phyloP scores from a whole-genome alignment of 768 basidiomycete genomes.

The Amanita pseudoporphyria region DNA sequence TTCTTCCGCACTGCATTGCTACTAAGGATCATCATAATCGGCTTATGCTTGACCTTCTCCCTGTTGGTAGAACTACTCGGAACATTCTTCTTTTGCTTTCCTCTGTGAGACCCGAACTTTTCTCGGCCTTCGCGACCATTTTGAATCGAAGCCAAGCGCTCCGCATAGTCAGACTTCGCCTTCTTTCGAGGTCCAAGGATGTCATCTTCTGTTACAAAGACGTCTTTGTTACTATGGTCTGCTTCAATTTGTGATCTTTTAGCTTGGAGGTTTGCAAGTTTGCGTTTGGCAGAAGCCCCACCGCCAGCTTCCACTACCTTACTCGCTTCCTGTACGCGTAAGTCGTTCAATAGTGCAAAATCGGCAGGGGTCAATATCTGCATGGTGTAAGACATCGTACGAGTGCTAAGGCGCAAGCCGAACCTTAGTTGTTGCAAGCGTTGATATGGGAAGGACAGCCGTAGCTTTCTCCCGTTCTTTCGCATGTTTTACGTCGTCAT shows the following conservation, averaged over 20 bases:
- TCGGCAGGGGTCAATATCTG: slow-evolving; percentile 97
- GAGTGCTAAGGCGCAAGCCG: slow-evolving; percentile 5
- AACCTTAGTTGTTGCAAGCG: slow-evolving; percentile 77
- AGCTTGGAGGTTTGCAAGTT: slow-evolving; percentile 74
- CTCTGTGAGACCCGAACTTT: slow-evolving; percentile 83
- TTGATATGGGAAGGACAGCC: slow-evolving; percentile 32
- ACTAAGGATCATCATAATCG: slow-evolving; percentile 87
- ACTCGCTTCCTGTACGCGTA: slow-evolving; percentile 70
- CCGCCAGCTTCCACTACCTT: slow-evolving; percentile 61
- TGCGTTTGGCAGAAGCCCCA: slow-evolving; percentile 57
- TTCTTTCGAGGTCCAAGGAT: slow-evolving; percentile 94
- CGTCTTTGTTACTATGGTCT: slow-evolving; percentile 11
- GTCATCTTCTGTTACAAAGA: slow-evolving; percentile 69
- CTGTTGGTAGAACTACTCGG: slow-evolving; percentile 85
- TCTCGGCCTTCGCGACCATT: slow-evolving; percentile 93
- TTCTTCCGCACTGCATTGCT: slow-evolving; percentile 71
- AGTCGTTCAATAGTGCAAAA: slow-evolving; percentile 84
- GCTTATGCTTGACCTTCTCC: slow-evolving; percentile 91
- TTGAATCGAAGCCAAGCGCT: slow-evolving; percentile 84
- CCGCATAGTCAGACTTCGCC: slow-evolving; percentile 86
- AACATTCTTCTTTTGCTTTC: slow-evolving; percentile 79
- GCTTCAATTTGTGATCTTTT: slow-evolving; percentile 43
- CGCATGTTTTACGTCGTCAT: slow-evolving; percentile 50
- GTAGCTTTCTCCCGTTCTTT: slow-evolving; percentile 33
- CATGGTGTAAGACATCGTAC: background rate